Conservation (phyloP, 2,329 filamentous ascomycete species). For the Fusarium brachygibbosum region DNA sequence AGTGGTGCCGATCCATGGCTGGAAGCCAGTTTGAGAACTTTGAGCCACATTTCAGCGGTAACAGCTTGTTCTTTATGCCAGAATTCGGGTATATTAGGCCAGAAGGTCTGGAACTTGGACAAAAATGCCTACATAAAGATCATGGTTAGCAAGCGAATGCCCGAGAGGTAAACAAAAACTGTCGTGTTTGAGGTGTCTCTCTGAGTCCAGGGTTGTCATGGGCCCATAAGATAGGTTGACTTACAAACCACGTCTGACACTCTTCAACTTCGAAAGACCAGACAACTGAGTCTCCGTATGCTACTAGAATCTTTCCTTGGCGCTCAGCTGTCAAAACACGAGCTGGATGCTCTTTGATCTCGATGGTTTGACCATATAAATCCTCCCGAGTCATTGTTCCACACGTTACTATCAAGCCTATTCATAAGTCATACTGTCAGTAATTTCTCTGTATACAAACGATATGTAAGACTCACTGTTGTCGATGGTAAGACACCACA, state of each 20-base stretch:
- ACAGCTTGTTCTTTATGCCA: conserved; percentile 51
- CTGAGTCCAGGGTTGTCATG: background rate
- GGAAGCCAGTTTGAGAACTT: conserved; percentile 49
- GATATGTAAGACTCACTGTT: conserved; percentile 53
- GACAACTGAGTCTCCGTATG: conserved; percentile 52
- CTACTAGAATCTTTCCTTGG: conserved; percentile 53
- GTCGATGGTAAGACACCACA: conserved; percentile 63
- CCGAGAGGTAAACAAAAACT: background rate
- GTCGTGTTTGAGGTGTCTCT: background rate
- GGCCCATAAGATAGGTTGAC: conserved; percentile 24
- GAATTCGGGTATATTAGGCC: conserved; percentile 57
- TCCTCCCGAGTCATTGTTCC: conserved; percentile 54
- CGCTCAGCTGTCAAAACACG: conserved; percentile 32
- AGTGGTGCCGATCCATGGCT: conserved; percentile 35
- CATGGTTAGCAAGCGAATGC: background rate
- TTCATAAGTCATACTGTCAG: conserved; percentile 11
- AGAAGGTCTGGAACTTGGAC: conserved; percentile 59
- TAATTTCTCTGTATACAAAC: background rate
- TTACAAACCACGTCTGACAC: conserved; percentile 62
- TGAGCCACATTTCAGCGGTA: conserved; percentile 49
- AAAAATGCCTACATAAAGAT: conserved; percentile 53
- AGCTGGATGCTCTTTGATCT: conserved; percentile 50
- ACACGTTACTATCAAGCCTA: conserved; percentile 59
- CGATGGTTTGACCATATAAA: conserved; percentile 53
- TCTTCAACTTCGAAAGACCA: conserved; percentile 58